phyloP scores from a whole-genome alignment of 345 rosid species.

The Gossypium stocksii region DNA sequence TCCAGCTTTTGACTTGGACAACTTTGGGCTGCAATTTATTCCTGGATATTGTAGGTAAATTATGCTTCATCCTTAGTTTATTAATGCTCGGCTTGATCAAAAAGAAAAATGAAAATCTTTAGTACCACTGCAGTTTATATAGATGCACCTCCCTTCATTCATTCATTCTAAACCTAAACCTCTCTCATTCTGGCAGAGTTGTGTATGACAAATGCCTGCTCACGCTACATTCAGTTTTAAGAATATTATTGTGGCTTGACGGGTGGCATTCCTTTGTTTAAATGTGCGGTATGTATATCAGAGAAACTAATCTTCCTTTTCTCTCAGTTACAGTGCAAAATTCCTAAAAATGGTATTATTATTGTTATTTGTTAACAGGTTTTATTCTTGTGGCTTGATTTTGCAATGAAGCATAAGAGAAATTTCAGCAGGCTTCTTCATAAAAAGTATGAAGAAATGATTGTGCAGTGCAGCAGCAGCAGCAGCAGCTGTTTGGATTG shows the following conservation, averaged over 20 bases:
- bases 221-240: conserved; percentile 48
- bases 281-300: conserved; percentile 38
- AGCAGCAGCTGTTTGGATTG: conserved; percentile 23
- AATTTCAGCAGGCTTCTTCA: conserved; percentile 35
- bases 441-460: conserved; percentile 20
- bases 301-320: background rate
- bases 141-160: background rate
- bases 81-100: background rate
- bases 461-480: conserved; percentile 21
- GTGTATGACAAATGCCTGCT: conserved; percentile 45
- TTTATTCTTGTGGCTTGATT: conserved; percentile 40
- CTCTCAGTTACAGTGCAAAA: background rate
- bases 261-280: conserved; percentile 53
- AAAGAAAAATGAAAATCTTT: background rate
- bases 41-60: conserved; percentile 52
- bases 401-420: conserved; percentile 40
- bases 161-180: background rate
- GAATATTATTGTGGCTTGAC: conserved; percentile 51
- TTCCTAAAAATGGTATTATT: background rate
- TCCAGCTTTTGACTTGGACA: conserved; percentile 52
- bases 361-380: conserved; percentile 32
- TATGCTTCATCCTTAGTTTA: background rate
- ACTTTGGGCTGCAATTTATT: conserved; percentile 49
- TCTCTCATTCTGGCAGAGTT: conserved; percentile 30
- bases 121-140: background rate